Evolutionary conservation across 345 rosid species (phyloP), one percentile per base, ranked within the genome.

Genomic region (Brassica carinata): DNA sequence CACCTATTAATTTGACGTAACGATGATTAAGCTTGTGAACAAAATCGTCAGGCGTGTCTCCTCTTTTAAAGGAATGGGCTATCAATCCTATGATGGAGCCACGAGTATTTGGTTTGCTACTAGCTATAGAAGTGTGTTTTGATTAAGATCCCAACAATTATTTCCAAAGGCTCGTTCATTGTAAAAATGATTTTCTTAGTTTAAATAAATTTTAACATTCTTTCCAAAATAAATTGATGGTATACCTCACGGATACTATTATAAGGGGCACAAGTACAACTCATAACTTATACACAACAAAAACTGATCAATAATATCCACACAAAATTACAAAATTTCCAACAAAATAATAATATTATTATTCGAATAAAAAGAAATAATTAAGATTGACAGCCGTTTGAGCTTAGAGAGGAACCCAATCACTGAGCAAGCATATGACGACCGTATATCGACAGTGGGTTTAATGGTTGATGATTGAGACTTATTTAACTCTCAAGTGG

Each of bases 191-290:
- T 10, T 43, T 43, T 43, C 14, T 43, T 43, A 43, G 51, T 43
- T 43, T 43, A 10, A 43, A 43, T 43, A 43, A 43, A 10, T 10
- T 29, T 34, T 43, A 43, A 43, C 51, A 10, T 43, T 43, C 14
- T 43, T 43, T 43, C 51, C 11, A 43, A 43, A 40, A 2, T 7
- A 40, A 43, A 40, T 9, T 40, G 13, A 40, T 40, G 4, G 0
- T 40, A 79, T 57, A 62, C 65, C 43, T 29, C 51, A 69, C 5
- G 67, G 83, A 80, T 80, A 63, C 23, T 51, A 64, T 48, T 48
- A 15, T 5, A 66, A 75, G 79, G 83, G 83, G 83, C 72, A 64
- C 83, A 70, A 75, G 76, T 75, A 80, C 83, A 80, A 80, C 83
- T 75, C 83, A 80, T 64, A 64, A 51, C 64, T 51, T 15, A 8